Percentiles rank a stretch among this genome's conserved stretches.
Evolutionary conservation across 257 asterid genomes (phyloP).

Genomic region (Linaria vulgaris): DNA sequence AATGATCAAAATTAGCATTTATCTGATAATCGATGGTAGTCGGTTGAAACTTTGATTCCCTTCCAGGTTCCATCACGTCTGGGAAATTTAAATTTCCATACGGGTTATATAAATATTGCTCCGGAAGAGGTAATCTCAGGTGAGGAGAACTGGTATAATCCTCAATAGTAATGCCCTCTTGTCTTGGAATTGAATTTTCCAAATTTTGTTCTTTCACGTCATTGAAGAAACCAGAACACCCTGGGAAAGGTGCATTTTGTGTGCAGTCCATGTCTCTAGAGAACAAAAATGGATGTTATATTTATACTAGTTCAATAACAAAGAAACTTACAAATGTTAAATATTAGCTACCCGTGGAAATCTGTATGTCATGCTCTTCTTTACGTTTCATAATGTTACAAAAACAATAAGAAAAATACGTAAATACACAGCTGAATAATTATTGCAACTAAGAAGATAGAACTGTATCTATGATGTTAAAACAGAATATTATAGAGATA

Average conservation of each 20-base stretch:
- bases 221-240: conserved; percentile 45
- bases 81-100: conserved; percentile 43
- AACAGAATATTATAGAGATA: not conserved
- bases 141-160: conserved; percentile 53
- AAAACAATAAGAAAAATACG: too few relatives aligned
- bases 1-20: conserved; percentile 48
- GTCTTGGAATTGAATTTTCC: conserved; percentile 40
- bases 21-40: conserved; percentile 47
- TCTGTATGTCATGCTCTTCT: too few relatives aligned
- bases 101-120: conserved; percentile 44
- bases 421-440: too few relatives aligned
- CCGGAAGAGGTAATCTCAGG: conserved; percentile 51
- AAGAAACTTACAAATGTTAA: not conserved
- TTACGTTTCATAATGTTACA: too few relatives aligned
- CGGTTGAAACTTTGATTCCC: conserved; percentile 48
- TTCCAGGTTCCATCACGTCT: conserved; percentile 46
- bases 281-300: not conserved
- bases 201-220: conserved; percentile 44
- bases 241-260: conserved; percentile 44
- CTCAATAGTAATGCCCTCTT: conserved; percentile 52
- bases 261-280: conserved; percentile 54
- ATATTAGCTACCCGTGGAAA: too few relatives aligned
- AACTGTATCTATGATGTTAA: not conserved
- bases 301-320: not conserved
- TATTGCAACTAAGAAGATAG: too few relatives aligned